Evolutionary conservation across 2,329 filamentous ascomycete species (phyloP), one percentile per base, ranked within the genome.

Genomic region (Exserohilum rostratum): DNA sequence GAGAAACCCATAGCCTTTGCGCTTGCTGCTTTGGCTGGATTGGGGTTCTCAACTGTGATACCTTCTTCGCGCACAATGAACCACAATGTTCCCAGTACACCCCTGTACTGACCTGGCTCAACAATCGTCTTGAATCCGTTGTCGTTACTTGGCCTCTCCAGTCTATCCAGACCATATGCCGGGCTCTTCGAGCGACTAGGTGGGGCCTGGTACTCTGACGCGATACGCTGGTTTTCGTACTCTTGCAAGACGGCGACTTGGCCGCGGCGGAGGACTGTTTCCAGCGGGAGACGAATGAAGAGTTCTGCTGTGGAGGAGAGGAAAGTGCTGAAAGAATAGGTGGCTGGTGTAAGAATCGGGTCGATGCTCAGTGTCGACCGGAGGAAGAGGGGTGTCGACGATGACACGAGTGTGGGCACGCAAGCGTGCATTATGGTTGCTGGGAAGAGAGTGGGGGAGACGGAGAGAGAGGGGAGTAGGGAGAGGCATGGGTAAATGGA

Each of bases 31-130:
- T 66, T 66, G 5, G 57, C 51, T 1, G 66, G 46, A 17, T 54
- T 61, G 2, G 70, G 62, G 0, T 68, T 54, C 13, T 75, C 56
- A 44, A 74, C 64, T 45, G 78, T 66, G 79, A 55, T 78, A 6
- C 95, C 95, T 74, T 99, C 95, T 66, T 96, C 90, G 31, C 88
- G 83, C 1, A 90, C 83, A 57, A 99, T 95, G 56, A 85, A 85
- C 81, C 91, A 93, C 84, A 97, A 93, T 2, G 93, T 97, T 3
- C 91, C 90, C n/a, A 95, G 74, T 1, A 96, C 82, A n/a, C 95
- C 95, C 30, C 85, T 82, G 73, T 96, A 99, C 3, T 85, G 85
- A 2, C 92, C 93, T 0, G 90, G 82, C 2, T 90, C 87, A 0
- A 98, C 87, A 50, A 97, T 87, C 0, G 91, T 92, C 50, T 91